Evolutionary conservation across 2,329 filamentous ascomycete species (phyloP).

Genomic region (Coniochaeta sp.): DNA sequence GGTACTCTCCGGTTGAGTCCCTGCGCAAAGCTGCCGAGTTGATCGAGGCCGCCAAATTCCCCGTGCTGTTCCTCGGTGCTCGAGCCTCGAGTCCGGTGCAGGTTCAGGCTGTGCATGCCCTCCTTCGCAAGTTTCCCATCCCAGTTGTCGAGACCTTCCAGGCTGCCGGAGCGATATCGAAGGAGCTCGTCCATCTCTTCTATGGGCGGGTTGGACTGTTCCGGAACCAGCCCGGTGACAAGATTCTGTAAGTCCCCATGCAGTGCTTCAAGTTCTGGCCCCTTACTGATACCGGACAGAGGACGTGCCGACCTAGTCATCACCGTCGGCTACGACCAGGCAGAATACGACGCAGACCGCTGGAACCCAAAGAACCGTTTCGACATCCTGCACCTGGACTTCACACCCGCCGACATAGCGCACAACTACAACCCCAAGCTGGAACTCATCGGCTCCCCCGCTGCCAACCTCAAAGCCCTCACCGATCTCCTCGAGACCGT

Average conservation of each 20-base stretch:
- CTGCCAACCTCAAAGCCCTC: slow-evolving; percentile 30
- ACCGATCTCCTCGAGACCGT: slow-evolving; percentile 22
- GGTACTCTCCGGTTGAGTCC: slow-evolving; percentile 24
- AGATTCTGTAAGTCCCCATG: slow-evolving; percentile 26
- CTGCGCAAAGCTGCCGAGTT: slow-evolving; percentile 25
- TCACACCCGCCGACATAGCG: slow-evolving; percentile 29
- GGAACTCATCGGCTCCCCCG: slow-evolving; percentile 34
- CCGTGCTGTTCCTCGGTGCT: slow-evolving; percentile 38
- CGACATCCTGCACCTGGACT: slow-evolving; percentile 37
- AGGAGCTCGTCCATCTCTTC: slow-evolving; percentile 35
- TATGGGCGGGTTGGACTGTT: slow-evolving; percentile 40
- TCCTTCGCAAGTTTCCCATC: slow-evolving; percentile 32
- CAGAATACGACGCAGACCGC: slow-evolving; percentile 36
- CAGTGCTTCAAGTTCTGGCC: too few relatives aligned
- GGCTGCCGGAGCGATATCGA: slow-evolving; percentile 37
- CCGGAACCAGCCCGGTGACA: slow-evolving; percentile 40
- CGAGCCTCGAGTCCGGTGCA: slow-evolving; percentile 31
- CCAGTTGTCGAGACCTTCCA: slow-evolving; percentile 43
- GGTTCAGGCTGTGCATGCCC: slow-evolving; percentile 31
- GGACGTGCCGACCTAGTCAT: slow-evolving; percentile 34
- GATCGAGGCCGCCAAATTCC: slow-evolving; percentile 26
- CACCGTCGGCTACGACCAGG: slow-evolving; percentile 38
- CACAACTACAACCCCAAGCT: slow-evolving; percentile 30
- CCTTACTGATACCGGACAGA: too few relatives aligned
- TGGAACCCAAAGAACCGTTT: slow-evolving; percentile 33